phyloP scores from a whole-genome alignment of 371 early-diverging fungal genomes.

The Mortierella sp. region DNA sequence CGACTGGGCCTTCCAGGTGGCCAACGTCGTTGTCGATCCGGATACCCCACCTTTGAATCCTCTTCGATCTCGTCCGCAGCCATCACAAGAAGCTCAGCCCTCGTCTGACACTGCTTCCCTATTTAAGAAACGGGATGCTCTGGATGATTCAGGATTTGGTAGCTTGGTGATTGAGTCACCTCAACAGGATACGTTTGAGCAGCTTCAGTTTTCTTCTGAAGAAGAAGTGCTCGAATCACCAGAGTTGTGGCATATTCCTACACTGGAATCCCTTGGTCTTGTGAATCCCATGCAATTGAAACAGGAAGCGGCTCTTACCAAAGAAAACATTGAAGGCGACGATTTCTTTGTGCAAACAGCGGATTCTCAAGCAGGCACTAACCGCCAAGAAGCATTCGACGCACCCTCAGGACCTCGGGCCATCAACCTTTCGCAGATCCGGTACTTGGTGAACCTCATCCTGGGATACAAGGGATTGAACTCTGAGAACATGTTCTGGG shows the following conservation, averaged over 20 bases:
- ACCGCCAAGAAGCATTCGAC: no score
- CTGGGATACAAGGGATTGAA: conserved; percentile 34
- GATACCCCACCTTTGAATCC: not conserved
- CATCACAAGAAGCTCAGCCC: no score
- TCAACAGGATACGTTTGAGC: no score
- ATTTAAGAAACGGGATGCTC: no score
- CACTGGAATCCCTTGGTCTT: conserved; percentile 20
- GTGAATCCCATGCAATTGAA: not conserved
- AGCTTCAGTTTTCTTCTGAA: no score
- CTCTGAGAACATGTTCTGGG: conserved; percentile 22
- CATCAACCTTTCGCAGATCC: conserved; percentile 37
- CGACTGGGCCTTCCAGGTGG: conserved; percentile 42
- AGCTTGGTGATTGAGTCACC: no score
- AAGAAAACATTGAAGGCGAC: no score
- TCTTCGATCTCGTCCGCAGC: no score
- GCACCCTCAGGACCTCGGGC: conserved; percentile 7
- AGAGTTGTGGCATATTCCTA: conserved; percentile 35
- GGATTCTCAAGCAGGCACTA: not conserved
- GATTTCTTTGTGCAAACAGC: conserved; percentile 5
- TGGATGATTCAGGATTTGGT: no score
- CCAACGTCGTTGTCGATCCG: conserved; percentile 32
- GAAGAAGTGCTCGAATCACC: conserved; percentile 10
- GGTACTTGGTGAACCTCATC: conserved; percentile 18
- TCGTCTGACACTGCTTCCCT: no score
- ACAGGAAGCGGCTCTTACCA: not conserved